A percentile compares a stretch with the other conserved stretches of the same genome.
These are phyloP conservation scores for Tolypocladium cylindrosporum DNA, from an alignment of 2,329 filamentous ascomycete genomes.

Conservation along the genomic window DNA sequence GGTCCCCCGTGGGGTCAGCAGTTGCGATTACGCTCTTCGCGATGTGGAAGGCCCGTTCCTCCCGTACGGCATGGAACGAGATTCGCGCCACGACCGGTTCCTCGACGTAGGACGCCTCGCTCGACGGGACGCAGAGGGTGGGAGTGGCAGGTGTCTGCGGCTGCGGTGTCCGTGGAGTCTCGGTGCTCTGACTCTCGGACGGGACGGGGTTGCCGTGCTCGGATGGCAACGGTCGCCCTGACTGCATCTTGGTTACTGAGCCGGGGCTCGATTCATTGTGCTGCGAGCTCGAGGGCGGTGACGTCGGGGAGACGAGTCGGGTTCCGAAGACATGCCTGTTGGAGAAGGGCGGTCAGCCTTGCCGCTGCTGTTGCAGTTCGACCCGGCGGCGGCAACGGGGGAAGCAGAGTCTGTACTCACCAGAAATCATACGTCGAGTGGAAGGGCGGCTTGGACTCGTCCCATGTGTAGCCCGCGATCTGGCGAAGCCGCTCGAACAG, in stretches of 20 bases:
- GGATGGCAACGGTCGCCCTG: conserved; percentile 31
- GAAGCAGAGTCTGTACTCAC: conserved; percentile 27
- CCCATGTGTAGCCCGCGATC: conserved; percentile 67
- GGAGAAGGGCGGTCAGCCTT: background rate
- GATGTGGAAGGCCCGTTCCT: conserved; percentile 83
- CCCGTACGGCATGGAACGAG: conserved; percentile 69
- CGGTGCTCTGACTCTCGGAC: conserved; percentile 22
- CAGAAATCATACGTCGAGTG: conserved; percentile 82
- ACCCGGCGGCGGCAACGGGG: background rate
- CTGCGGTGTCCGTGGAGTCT: conserved; percentile 15
- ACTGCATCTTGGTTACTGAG: conserved; percentile 28
- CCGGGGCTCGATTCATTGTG: conserved; percentile 34
- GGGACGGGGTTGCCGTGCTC: conserved; percentile 21
- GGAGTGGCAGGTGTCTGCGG: conserved; percentile 15
- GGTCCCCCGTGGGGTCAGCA: conserved; percentile 61
- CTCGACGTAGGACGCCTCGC: conserved; percentile 46
- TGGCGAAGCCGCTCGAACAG: conserved; percentile 65
- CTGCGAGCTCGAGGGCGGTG: conserved; percentile 35
- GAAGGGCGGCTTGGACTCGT: conserved; percentile 48
- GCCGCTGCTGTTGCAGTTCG: background rate
- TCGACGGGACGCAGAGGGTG: conserved; percentile 19
- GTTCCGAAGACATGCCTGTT: conserved; percentile 56
- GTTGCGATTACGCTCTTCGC: conserved; percentile 61
- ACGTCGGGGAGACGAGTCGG: conserved; percentile 43
- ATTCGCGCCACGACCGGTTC: conserved; percentile 69